Evolutionary conservation across 129 eudicot genomes (phyloP).

Genomic region (Tagetes patula): DNA sequence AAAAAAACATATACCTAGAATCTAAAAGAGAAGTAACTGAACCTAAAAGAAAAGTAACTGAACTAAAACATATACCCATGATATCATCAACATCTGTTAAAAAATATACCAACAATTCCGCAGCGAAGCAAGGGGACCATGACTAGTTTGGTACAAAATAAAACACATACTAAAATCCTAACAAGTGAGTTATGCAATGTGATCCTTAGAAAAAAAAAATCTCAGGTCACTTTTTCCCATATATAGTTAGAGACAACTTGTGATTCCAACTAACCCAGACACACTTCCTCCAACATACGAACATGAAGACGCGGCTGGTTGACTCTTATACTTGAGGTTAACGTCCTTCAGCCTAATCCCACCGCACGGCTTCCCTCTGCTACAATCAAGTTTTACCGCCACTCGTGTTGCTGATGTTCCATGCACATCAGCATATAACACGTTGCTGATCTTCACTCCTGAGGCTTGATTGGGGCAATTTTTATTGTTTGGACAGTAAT

Average conservation of each 20-base stretch:
- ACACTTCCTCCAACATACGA: conserved; percentile 39
- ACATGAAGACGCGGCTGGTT: conserved; percentile 36
- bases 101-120: too few species aligned
- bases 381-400: conserved; percentile 39
- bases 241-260: conserved; percentile 33
- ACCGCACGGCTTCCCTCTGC: conserved; percentile 35
- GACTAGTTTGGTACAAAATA: too few species aligned
- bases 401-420: conserved; percentile 28
- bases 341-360: conserved; percentile 39
- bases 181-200: too few species aligned
- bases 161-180: too few species aligned
- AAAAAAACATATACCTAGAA: too few species aligned
- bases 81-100: too few species aligned
- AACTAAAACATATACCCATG: too few species aligned
- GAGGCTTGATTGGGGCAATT: conserved; percentile 16
- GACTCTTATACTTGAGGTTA: conserved; percentile 20
- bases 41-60: too few species aligned
- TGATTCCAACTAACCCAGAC: conserved; percentile 25
- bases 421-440: conserved; percentile 6
- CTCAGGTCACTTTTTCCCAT: background rate
- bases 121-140: too few species aligned
- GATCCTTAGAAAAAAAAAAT: too few species aligned
- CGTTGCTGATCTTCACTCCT: conserved; percentile 20
- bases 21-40: too few species aligned
- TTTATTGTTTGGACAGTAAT: conserved; percentile 5